phyloP scores from a whole-genome alignment of 192 early-diverging fungal species.

The Cladochytrium replicatum region DNA sequence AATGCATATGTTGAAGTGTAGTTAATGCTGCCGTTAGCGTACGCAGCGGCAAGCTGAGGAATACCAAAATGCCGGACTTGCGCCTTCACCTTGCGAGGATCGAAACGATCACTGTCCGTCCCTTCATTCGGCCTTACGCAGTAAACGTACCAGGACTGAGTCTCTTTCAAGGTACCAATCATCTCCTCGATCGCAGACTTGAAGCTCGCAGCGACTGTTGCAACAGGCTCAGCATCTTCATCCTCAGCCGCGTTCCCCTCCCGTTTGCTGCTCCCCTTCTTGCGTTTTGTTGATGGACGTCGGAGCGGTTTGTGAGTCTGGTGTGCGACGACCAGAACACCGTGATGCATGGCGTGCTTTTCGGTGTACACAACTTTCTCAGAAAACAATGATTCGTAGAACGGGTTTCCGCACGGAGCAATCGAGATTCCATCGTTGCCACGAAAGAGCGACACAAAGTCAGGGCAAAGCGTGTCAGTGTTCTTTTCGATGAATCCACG shows the following conservation, averaged over 20 bases:
- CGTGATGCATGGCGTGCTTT: conserved; percentile 61
- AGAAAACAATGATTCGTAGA: conserved; percentile 66
- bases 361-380: conserved; percentile 60
- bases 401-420: conserved; percentile 51
- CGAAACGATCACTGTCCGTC: conserved; percentile 37
- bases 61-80: conserved; percentile 64
- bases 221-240: conserved; percentile 10
- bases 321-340: conserved; percentile 66
- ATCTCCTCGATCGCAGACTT: conserved; percentile 66
- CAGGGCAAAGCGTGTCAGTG: conserved; percentile 53
- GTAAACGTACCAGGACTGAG: conserved; percentile 70
- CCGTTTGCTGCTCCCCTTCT: conserved; percentile 21
- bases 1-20: conserved; percentile 62
- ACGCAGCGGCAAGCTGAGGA: conserved; percentile 58
- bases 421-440: conserved; percentile 37
- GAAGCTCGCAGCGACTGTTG: conserved; percentile 28
- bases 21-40: conserved; percentile 51
- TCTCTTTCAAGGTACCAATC: conserved; percentile 62
- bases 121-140: conserved; percentile 61
- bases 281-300: conserved; percentile 53
- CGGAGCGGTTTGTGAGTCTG: conserved; percentile 61
- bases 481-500: conserved; percentile 72
- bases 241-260: conserved; percentile 5
- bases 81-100: conserved; percentile 48
- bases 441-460: conserved; percentile 75